Evolutionary conservation across 75 land plant species (phyloP).

Genomic region (Chamaecyparis obtusa): DNA sequence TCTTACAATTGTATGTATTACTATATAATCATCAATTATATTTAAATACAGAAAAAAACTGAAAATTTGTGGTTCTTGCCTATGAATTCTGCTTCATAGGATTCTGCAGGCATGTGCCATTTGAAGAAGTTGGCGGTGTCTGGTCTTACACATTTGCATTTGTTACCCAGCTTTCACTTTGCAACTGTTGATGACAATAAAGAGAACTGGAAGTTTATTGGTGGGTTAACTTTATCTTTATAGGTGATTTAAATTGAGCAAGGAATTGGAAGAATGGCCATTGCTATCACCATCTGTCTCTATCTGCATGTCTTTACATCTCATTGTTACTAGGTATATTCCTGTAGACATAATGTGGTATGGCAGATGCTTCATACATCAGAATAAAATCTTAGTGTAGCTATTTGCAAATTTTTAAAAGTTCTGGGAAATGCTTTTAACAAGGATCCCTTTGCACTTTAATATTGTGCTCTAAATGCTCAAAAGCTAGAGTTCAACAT

Average conservation of each 20-base stretch:
- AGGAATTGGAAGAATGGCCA: not conserved
- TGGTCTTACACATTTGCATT: constrained; percentile 88
- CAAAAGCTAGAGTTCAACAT: not conserved
- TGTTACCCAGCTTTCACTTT: constrained; percentile 90
- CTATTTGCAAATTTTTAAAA: not conserved
- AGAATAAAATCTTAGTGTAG: not conserved
- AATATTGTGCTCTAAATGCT: not conserved
- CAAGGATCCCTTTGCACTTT: not conserved
- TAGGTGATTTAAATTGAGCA: not conserved
- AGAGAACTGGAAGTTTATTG: constrained; percentile 75
- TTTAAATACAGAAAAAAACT: not conserved
- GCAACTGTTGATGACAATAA: constrained; percentile 83
- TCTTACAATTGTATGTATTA: constrained; percentile 1
- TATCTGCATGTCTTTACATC: not conserved
- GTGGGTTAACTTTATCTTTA: constrained; percentile 26
- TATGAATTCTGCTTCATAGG: constrained; percentile 44
- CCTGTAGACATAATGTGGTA: not conserved
- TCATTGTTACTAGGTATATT: not conserved
- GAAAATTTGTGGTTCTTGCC: not conserved
- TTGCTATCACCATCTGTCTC: not conserved
- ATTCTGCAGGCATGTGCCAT: constrained; percentile 77
- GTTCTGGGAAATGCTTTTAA: not conserved
- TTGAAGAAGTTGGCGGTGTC: constrained; percentile 72
- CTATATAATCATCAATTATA: not conserved
- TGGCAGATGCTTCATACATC: not conserved